Conservation (phyloP, 2,329 filamentous ascomycete species). For the Trichoderma gracile region DNA sequence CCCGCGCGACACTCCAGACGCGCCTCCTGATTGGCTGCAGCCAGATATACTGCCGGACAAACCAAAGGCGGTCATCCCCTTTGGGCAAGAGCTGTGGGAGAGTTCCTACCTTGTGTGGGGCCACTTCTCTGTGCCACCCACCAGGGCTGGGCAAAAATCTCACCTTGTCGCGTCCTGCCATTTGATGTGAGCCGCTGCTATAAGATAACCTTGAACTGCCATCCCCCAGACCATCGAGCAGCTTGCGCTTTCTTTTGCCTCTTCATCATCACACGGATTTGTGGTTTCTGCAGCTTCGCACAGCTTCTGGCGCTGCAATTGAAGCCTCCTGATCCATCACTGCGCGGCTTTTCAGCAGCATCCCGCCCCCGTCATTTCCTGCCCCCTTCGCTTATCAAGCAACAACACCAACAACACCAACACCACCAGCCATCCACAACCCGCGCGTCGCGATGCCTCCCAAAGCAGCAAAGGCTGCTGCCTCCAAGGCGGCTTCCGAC, state of each 20-base stretch:
- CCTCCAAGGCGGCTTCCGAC: constrained; percentile 32
- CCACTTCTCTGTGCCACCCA: constrained; percentile 23
- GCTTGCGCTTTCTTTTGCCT: constrained; percentile 10
- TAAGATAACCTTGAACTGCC: background rate
- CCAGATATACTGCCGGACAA: constrained; percentile 23
- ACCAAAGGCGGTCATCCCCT: constrained; percentile 17
- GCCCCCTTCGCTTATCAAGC: constrained; percentile 13
- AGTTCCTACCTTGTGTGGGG: constrained; percentile 25
- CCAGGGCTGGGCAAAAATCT: constrained; percentile 27
- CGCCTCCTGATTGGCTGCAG: constrained; percentile 7
- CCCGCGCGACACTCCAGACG: background rate
- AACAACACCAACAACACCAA: background rate
- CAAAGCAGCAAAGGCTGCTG: constrained; percentile 29
- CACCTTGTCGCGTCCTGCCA: constrained; percentile 26
- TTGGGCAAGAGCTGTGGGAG: background rate
- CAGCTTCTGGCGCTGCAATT: constrained; percentile 9
- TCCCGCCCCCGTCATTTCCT: background rate
- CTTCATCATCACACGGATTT: background rate
- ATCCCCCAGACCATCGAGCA: constrained; percentile 19
- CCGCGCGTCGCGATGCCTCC: constrained; percentile 37
- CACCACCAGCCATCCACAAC: background rate
- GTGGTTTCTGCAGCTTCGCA: background rate
- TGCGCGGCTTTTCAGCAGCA: background rate
- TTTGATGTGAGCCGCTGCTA: constrained; percentile 22
- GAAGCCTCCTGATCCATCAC: background rate